Percentiles rank a stretch among this genome's conserved stretches.
These are phyloP conservation scores for Dactylellina parvicollis DNA, from an alignment of 2,329 filamentous ascomycete species.

Conservation along the genomic window DNA sequence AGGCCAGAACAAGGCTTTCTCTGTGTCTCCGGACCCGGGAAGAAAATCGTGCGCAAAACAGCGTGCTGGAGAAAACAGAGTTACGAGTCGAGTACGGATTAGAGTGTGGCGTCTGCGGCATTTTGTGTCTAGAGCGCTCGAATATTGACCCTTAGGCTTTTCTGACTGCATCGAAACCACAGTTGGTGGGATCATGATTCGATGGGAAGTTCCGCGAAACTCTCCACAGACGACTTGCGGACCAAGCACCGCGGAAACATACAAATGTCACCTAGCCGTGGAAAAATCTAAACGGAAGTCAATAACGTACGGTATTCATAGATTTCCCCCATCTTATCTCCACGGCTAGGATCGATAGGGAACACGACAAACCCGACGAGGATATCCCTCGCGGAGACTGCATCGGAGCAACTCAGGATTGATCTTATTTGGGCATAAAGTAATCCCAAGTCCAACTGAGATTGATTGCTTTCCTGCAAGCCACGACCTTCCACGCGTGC, in stretches of 20 bases:
- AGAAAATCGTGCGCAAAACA: constrained; percentile 42
- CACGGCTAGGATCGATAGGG: too few relatives aligned
- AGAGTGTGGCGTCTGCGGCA: constrained; percentile 42
- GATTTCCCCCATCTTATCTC: too few relatives aligned
- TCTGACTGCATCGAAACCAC: constrained; percentile 7
- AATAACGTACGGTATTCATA: too few relatives aligned
- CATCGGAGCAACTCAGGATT: too few relatives aligned
- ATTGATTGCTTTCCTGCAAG: neutral
- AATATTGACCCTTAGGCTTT: constrained; percentile 31
- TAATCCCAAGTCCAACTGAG: too few relatives aligned
- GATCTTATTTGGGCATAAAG: neutral
- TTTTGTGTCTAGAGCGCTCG: constrained; percentile 35
- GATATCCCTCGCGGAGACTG: too few relatives aligned
- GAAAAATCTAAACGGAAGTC: too few relatives aligned
- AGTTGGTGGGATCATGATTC: constrained; percentile 2
- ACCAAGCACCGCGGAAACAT: too few relatives aligned
- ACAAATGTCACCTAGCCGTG: too few relatives aligned
- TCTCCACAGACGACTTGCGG: neutral
- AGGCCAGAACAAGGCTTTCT: constrained; percentile 3
- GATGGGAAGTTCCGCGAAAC: constrained; percentile 18
- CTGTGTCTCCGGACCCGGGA: constrained; percentile 29
- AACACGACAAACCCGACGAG: too few relatives aligned
- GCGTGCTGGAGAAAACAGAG: neutral
- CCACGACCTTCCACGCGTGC: neutral
- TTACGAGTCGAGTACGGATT: constrained; percentile 8